Percentiles rank a stretch among this genome's conserved stretches.
Conservation (phyloP, 805 yeast species). For the Yamadazyma sp. region DNA sequence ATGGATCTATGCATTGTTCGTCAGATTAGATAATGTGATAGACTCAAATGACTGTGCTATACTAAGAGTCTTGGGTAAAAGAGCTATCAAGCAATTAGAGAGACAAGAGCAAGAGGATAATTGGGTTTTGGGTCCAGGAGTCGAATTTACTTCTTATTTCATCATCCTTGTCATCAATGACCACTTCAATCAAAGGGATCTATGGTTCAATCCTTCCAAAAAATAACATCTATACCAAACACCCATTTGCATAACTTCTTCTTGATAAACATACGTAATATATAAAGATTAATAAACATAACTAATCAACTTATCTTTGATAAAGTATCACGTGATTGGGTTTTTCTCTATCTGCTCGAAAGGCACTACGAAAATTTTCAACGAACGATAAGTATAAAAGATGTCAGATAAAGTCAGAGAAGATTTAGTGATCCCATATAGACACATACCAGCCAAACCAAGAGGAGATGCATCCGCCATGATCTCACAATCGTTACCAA, state of each 20-base stretch:
- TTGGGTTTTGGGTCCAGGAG: not conserved
- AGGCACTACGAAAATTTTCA: not conserved
- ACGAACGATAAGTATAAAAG: not conserved
- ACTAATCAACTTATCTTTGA: too few species aligned
- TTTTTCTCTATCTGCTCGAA: too few species aligned
- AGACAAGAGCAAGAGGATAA: conserved; percentile 6
- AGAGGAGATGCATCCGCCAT: conserved; percentile 41
- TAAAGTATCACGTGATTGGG: too few species aligned
- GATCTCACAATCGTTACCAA: conserved; percentile 57
- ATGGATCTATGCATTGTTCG: conserved; percentile 36
- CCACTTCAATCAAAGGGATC: conserved; percentile 36
- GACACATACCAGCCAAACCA: conserved; percentile 47
- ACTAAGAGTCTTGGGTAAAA: conserved; percentile 35
- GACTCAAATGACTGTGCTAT: conserved; percentile 32
- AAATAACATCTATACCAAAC: too few species aligned
- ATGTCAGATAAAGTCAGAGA: conserved; percentile 25
- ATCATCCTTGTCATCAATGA: conserved; percentile 28
- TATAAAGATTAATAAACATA: too few species aligned
- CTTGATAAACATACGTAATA: too few species aligned
- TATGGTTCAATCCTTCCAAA: not conserved
- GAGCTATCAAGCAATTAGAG: conserved; percentile 28
- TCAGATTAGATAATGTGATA: conserved; percentile 32
- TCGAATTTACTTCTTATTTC: conserved; percentile 27
- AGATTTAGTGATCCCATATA: conserved; percentile 37
- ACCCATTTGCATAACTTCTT: too few species aligned